phyloP scores from a whole-genome alignment of 2,329 filamentous ascomycete species.

The Ophiostoma triangulosporum region DNA sequence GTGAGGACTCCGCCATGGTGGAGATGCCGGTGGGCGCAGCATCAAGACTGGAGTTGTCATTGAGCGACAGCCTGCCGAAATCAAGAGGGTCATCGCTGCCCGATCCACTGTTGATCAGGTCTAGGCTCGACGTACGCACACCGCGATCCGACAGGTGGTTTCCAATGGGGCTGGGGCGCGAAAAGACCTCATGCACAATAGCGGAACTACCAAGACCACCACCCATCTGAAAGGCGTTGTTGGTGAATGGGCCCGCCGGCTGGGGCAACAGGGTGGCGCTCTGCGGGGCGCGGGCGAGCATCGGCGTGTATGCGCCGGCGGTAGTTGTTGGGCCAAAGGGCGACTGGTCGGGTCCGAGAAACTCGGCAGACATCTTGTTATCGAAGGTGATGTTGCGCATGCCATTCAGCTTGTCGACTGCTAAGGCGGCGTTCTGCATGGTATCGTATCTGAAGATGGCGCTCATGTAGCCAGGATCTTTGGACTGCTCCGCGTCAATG shows the following conservation, averaged over 20 bases:
- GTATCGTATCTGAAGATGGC: background rate
- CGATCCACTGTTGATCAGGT: conserved; percentile 55
- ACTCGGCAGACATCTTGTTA: background rate
- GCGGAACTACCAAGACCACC: background rate
- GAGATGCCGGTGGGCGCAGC: background rate
- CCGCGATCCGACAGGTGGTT: conserved; percentile 51
- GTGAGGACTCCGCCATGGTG: background rate
- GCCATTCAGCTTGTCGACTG: background rate
- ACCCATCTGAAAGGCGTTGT: background rate
- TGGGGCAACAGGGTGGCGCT: background rate
- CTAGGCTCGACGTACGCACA: conserved; percentile 48
- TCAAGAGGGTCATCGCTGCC: conserved; percentile 55
- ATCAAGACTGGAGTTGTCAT: background rate
- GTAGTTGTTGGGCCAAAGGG: background rate
- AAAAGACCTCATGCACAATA: conserved; percentile 30
- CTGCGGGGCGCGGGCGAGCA: background rate
- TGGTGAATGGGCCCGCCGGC: background rate
- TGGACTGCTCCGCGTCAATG: background rate
- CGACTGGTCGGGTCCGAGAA: background rate
- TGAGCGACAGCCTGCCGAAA: conserved; percentile 24
- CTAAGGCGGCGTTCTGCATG: background rate
- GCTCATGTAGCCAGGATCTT: background rate
- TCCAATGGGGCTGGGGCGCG: conserved; percentile 59
- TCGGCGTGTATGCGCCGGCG: background rate
- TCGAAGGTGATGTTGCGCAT: background rate